These are phyloP conservation scores for Russula sp. DNA, from an alignment of 768 basidiomycete genomes.

Conservation along the genomic window DNA sequence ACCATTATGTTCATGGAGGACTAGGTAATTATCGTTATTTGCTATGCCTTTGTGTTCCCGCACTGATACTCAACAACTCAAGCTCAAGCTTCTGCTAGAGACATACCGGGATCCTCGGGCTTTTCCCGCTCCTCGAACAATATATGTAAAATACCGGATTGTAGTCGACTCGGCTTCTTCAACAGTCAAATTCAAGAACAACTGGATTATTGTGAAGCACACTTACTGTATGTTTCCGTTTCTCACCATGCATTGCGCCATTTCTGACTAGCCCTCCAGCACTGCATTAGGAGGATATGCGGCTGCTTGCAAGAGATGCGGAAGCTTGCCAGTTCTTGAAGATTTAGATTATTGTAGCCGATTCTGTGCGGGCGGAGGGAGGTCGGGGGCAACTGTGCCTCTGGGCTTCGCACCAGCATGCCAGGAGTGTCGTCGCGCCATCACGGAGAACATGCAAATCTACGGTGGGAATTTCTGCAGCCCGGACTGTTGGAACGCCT, in stretches of 20 bases:
- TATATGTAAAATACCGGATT: neutral
- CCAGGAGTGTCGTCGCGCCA: conserved; percentile 12
- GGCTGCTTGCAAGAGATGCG: neutral
- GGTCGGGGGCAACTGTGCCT: neutral
- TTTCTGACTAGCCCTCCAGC: neutral
- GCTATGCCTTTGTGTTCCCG: no score
- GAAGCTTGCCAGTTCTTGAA: neutral
- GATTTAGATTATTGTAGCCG: conserved; percentile 12
- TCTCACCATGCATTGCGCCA: neutral
- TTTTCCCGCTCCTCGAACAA: neutral
- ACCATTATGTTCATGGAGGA: no score
- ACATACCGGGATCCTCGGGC: neutral
- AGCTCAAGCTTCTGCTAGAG: neutral
- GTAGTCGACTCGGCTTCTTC: neutral
- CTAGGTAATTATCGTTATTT: no score
- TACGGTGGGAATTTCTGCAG: conserved; percentile 8
- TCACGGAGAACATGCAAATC: neutral
- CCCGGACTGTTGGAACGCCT: conserved; percentile 1
- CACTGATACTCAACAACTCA: neutral
- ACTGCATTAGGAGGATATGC: neutral
- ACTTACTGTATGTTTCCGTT: conserved; percentile 1
- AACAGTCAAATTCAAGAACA: conserved; percentile 3
- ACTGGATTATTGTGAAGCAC: conserved; percentile 9
- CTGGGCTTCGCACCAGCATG: neutral
- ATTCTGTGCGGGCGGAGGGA: neutral